These are phyloP conservation scores for Brassica incana DNA, from an alignment of 345 rosid species.

Conservation along the genomic window DNA sequence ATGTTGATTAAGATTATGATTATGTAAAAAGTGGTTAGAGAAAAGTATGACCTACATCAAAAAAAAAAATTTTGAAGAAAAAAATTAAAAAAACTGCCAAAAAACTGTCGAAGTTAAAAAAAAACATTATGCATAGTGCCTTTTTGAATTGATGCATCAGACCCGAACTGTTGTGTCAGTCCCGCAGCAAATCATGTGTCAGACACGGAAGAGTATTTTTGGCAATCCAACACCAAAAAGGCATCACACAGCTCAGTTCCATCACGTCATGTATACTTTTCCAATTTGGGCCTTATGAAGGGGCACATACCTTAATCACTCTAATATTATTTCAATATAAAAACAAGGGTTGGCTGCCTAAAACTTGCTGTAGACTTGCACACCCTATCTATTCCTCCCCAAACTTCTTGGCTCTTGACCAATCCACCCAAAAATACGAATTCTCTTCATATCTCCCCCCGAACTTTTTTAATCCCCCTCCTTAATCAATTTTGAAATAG, in stretches of 20 bases:
- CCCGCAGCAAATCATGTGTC: background rate
- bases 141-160: background rate
- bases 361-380: no score
- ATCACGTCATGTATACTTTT: background rate
- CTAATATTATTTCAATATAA: no score
- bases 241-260: background rate
- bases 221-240: background rate
- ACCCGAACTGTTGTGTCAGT: background rate
- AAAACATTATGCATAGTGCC: background rate
- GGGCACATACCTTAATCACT: no score
- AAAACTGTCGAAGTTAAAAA: background rate
- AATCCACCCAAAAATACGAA: no score
- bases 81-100: background rate
- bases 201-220: background rate
- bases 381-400: no score
- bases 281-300: background rate
- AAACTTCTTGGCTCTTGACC: no score
- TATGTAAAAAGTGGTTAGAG: background rate
- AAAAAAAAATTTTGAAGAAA: no score
- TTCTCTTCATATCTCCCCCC: no score
- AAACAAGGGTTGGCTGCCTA: no score
- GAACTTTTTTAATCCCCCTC: no score
- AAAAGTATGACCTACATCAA: no score
- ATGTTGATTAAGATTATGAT: background rate
- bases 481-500: no score